Base-by-base conservation (phyloP, 2,329 filamentous ascomycete genomes). In the Trichoderma simmonsii region DNA sequence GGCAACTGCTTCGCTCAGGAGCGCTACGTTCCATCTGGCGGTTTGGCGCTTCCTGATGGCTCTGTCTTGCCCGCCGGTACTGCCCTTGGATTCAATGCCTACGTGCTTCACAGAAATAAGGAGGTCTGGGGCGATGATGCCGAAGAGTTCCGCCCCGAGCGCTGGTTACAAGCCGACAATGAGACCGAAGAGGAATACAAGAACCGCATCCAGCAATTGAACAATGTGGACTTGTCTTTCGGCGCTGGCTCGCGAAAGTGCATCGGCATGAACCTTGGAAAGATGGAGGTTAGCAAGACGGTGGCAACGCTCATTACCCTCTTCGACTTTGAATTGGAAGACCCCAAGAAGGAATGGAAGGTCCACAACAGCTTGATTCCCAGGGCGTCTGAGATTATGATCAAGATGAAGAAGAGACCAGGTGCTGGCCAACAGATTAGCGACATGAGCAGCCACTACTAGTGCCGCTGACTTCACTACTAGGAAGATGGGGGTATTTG, bases 281-380 rank as follows among this genome's bases (percentile, higher is more conserved):
- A 82, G 48, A 74, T 84, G 48, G 81, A 85, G 73, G 81, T 81
- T 3, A 83, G 83, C 73, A 87, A 88, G 76, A 76, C 86, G 14
- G 77, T 86, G 26, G 80, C 83, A 4, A 85, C 82, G 21, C 70
- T 85, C n/a, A 81, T 85, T 73, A 77, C 76, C 4, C 76, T 74
- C 61, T 86, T 83, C 70, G 78, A 85, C 24, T 74, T 79, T 43
- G 74, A 77, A 57, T 21, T 78, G 63, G 73, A 68, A 1, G 73
- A 77, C 56, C 71, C 72, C 2, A 60, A 71, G 6, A 74, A 74
- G 63, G 71, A 76, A 28, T 77, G 74, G 76, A 76, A 74, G 57
- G 73, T 77, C 80, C 63, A 66, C 60, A 62, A 62, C 60, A 62
- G 60, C 60, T 28, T 62, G 21, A 62, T 62, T 1, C 60, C 60